Base-by-base conservation (phyloP, 1,139 yeast species). In the Candida sp. region DNA sequence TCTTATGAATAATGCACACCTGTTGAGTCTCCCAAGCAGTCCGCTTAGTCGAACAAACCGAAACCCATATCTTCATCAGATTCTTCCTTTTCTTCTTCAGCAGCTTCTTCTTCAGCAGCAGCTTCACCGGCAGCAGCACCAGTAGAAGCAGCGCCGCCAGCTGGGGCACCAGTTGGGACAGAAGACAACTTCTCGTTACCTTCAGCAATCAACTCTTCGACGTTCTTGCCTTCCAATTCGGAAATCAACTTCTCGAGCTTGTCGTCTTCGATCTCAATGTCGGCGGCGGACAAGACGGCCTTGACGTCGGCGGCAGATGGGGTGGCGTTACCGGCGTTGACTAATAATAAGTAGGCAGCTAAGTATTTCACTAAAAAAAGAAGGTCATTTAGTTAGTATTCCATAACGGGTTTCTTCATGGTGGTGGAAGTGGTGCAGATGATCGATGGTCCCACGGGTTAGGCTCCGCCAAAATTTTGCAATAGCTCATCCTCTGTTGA, bases 81-180 rank as follows among this genome's bases (percentile, higher is more conserved):
- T 69, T 81, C 86, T 69, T 81, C 87, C 67, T 77, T 85, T 64
- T 76, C 81, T 60, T 74, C 81, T 66, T 77, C 88, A 65, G 76
- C 86, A 62, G 72, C 87, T 60, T 70, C 89, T 68, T 77, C 94
- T 61, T 78, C 96, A 58, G 78, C 96, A 62, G 81, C 96, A 55
- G 77, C 89, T 67, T 78, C 90, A 67, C 75, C 86, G 67, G 80
- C 82, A 63, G 85, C 83, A 66, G 87, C 85, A 68, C 87, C 86
- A 71, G 83, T 85, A 67, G 80, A 85, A 70, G 81, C 82, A 67
- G 83, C 81, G 69, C 90, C 82, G 66, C 90, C 84, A 73, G 93
- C 93, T 72, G 97, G 93, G 81, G 94, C 98, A 78, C 97, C 99
- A 74, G 97, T 73, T 80, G 99, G 98, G 64, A 93, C 97, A 62